phyloP scores from a whole-genome alignment of 2,329 filamentous ascomycete species.

The Bipolaris bicolor region DNA sequence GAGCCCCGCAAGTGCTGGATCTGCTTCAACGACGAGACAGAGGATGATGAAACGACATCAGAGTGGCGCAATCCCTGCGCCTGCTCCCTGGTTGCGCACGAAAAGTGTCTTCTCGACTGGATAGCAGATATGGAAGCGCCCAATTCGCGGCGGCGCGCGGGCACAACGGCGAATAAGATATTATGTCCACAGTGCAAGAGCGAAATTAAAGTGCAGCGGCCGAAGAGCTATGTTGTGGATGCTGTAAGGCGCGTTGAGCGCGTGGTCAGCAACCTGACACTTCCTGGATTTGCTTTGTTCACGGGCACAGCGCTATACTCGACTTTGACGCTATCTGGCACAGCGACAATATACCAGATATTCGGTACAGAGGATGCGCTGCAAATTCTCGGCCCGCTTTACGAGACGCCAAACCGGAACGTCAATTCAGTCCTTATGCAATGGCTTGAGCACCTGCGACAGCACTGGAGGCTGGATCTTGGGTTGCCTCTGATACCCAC shows the following conservation, averaged over 20 bases:
- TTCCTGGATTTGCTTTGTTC: constrained; percentile 68
- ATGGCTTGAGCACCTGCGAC: constrained; percentile 36
- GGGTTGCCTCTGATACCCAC: constrained; percentile 72
- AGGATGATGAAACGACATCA: constrained; percentile 65
- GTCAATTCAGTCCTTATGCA: constrained; percentile 41
- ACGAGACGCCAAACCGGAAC: constrained; percentile 42
- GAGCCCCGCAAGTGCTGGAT: constrained; percentile 69
- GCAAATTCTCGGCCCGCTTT: constrained; percentile 57
- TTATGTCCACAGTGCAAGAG: constrained; percentile 89
- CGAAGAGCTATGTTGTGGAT: constrained; percentile 74
- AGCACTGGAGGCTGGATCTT: constrained; percentile 61
- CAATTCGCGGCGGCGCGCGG: constrained; percentile 57
- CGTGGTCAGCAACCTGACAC: constrained; percentile 63
- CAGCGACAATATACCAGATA: constrained; percentile 67
- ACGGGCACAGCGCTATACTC: constrained; percentile 55
- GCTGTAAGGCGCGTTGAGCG: constrained; percentile 65
- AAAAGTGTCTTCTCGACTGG: constrained; percentile 89
- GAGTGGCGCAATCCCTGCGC: constrained; percentile 88
- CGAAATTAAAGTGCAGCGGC: constrained; percentile 76
- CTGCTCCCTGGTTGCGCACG: constrained; percentile 89
- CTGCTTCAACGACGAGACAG: constrained; percentile 69
- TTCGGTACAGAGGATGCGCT: constrained; percentile 68
- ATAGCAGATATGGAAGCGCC: constrained; percentile 83
- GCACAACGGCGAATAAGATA: constrained; percentile 62
- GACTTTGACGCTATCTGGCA: constrained; percentile 62